phyloP scores from a whole-genome alignment of 805 yeast species.

The Zygotorulaspora chibaensis region DNA sequence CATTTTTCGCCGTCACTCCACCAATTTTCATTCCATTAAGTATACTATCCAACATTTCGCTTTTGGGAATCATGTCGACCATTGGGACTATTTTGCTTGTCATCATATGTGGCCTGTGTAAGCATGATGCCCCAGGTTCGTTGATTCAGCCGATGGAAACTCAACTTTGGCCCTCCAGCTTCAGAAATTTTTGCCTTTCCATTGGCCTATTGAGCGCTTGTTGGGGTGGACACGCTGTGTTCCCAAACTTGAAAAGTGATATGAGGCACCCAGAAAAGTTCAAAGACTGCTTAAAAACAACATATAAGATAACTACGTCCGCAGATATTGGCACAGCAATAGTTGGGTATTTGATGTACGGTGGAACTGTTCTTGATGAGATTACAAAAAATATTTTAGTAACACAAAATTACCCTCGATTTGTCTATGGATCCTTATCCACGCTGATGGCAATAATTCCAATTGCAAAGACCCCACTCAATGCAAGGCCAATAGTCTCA shows the following conservation, averaged over 20 bases:
- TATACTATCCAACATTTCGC: constrained; percentile 60
- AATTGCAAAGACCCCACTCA: constrained; percentile 76
- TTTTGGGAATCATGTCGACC: constrained; percentile 69
- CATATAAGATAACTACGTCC: constrained; percentile 56
- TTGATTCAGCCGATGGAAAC: constrained; percentile 60
- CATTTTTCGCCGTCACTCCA: constrained; percentile 71
- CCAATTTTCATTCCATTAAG: constrained; percentile 77
- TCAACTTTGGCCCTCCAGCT: constrained; percentile 56
- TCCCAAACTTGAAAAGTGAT: constrained; percentile 67
- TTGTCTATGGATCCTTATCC: constrained; percentile 56
- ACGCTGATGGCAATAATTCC: constrained; percentile 77
- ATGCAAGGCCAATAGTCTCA: constrained; percentile 75
- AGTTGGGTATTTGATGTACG: constrained; percentile 78
- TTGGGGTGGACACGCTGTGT: constrained; percentile 82
- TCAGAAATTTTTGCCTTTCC: constrained; percentile 50
- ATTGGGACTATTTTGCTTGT: constrained; percentile 58
- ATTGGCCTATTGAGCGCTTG: constrained; percentile 73
- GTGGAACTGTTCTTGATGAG: constrained; percentile 61
- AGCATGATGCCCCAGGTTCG: constrained; percentile 68
- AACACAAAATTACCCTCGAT: constrained; percentile 63
- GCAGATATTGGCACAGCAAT: constrained; percentile 63
- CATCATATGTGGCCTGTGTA: constrained; percentile 58
- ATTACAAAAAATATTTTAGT: constrained; percentile 70
- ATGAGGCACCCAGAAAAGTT: constrained; percentile 65
- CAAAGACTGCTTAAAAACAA: constrained; percentile 47